Percentiles rank a stretch among this genome's conserved stretches.
These are phyloP conservation scores for Chenopodium formosanum DNA, from an alignment of 148 eudicot species.

Conservation along the genomic window DNA sequence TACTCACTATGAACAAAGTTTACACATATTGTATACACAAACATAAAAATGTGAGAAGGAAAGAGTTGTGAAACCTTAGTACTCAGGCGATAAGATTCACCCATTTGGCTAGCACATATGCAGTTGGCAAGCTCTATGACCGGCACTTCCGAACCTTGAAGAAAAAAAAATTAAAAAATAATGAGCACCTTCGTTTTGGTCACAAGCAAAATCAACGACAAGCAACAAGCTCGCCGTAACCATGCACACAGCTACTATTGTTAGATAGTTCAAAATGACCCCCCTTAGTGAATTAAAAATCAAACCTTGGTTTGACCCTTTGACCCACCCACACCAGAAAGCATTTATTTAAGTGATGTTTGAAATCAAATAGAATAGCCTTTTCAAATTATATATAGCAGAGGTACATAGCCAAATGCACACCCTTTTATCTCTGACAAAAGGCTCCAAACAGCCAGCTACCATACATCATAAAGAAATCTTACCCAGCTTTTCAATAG, in stretches of 20 bases:
- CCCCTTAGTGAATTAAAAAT: not conserved
- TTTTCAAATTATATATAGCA: not conserved
- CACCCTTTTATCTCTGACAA: too few species aligned
- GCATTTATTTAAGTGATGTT: not conserved
- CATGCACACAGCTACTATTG: not conserved
- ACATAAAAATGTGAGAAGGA: constrained; percentile 4
- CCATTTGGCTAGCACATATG: constrained; percentile 56
- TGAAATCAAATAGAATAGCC: not conserved
- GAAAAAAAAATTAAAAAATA: not conserved
- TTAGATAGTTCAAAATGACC: not conserved
- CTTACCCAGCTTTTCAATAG: constrained; percentile 83
- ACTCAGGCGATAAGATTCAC: constrained; percentile 28
- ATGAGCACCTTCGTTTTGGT: not conserved
- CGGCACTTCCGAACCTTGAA: constrained; percentile 73
- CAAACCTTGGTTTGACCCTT: too few species aligned
- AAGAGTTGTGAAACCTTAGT: constrained; percentile 43
- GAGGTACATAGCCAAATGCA: not conserved
- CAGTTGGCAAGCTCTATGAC: constrained; percentile 66
- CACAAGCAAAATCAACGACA: not conserved
- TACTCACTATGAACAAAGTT: not conserved
- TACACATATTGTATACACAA: not conserved
- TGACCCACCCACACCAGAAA: not conserved
- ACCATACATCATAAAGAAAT: not conserved
- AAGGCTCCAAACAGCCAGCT: not conserved
- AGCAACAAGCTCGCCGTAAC: not conserved